phyloP scores from a whole-genome alignment of 345 rosid genomes.

The Eucalyptus cloeziana region DNA sequence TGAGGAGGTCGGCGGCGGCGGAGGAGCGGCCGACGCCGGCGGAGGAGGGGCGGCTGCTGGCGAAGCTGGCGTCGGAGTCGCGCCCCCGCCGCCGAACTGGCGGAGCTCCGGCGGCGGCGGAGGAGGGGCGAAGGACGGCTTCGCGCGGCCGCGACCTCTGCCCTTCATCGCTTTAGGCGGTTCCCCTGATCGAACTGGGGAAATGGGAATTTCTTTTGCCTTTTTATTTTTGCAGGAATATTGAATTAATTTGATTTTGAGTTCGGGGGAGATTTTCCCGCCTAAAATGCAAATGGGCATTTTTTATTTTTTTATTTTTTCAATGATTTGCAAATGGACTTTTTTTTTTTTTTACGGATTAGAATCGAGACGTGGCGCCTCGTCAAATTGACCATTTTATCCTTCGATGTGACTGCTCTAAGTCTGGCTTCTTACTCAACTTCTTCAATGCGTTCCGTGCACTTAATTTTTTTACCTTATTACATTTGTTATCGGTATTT shows the following conservation, averaged over 20 bases:
- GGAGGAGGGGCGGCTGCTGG: conserved; percentile 85
- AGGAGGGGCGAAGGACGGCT: conserved; percentile 14
- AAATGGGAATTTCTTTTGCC: not conserved
- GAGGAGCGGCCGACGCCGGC: conserved; percentile 39
- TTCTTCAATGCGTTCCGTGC: fast-evolving
- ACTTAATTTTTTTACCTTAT: fast-evolving
- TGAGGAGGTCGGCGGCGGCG: conserved; percentile 22
- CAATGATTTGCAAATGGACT: not conserved
- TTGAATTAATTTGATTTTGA: not conserved
- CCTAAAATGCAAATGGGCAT: not conserved
- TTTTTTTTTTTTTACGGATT: not conserved
- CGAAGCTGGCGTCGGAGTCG: conserved; percentile 88
- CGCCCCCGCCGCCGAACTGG: conserved; percentile 20
- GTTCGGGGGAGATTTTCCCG: not conserved
- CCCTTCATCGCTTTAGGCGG: not conserved
- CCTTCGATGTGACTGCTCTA: not conserved
- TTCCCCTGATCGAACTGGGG: not conserved
- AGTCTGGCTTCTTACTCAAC: not conserved
- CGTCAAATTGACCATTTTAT: not conserved
- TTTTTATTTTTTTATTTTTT: not conserved
- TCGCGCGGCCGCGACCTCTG: conserved; percentile 1
- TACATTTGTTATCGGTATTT: not conserved
- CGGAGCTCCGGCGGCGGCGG: conserved; percentile 1
- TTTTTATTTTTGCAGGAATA: not conserved
- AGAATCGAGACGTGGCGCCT: not conserved